phyloP scores from a whole-genome alignment of 345 rosid genomes.

The Microcos paniculata region DNA sequence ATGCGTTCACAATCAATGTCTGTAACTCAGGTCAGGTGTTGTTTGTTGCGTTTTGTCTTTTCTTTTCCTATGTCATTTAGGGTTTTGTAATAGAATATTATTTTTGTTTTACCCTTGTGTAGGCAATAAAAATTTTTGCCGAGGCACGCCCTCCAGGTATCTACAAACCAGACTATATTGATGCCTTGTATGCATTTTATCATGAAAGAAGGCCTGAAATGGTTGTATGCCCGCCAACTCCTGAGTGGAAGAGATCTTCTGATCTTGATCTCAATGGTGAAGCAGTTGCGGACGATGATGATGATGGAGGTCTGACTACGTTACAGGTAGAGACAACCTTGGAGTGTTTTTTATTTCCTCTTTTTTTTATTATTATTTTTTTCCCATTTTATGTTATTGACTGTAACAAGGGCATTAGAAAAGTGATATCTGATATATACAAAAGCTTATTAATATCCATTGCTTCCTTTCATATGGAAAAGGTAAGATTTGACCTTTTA shows the following conservation, averaged over 20 bases:
- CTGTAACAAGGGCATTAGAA: neutral
- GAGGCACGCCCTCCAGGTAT: constrained; percentile 98
- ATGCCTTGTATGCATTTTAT: constrained; percentile 78
- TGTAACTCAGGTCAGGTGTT: constrained; percentile 67
- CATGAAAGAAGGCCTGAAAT: constrained; percentile 84
- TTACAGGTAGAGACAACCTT: constrained; percentile 40
- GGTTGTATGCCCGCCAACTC: constrained; percentile 75
- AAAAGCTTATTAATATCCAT: neutral
- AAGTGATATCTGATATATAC: neutral
- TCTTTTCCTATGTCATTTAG: neutral
- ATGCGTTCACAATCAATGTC: constrained; percentile 79
- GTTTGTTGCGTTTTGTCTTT: neutral
- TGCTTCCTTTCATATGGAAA: neutral
- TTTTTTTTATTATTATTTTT: too few species aligned
- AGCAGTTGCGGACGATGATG: constrained; percentile 74
- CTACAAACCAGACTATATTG: constrained; percentile 87
- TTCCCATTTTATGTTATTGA: neutral
- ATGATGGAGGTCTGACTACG: constrained; percentile 53
- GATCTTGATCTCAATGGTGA: constrained; percentile 98
- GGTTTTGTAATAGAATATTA: neutral
- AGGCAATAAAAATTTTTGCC: constrained; percentile 82
- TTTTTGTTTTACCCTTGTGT: constrained; percentile 26
- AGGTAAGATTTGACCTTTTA: neutral
- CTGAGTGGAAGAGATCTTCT: constrained; percentile 95
- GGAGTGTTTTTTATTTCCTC: constrained; percentile 12